Percentiles rank a stretch among this genome's conserved stretches.
These are phyloP conservation scores for Erythrophleum fordii DNA, from an alignment of 306 rosid species.

Conservation along the genomic window DNA sequence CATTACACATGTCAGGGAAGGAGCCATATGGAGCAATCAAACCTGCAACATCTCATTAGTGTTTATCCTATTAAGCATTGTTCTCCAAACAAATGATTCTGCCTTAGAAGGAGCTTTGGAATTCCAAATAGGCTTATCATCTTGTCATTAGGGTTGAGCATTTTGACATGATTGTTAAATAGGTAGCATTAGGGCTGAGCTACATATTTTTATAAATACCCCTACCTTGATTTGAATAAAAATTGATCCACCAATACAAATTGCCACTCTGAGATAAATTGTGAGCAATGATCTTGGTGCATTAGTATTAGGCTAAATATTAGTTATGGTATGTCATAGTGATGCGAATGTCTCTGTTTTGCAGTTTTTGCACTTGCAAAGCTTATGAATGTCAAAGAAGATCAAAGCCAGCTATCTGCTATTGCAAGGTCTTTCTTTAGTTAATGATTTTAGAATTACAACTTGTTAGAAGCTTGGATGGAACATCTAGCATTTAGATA, in stretches of 20 bases:
- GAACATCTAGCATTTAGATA: constrained; percentile 21
- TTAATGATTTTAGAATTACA: constrained; percentile 23
- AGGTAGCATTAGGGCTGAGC: background rate
- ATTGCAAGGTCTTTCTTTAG: constrained; percentile 75
- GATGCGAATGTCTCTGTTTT: constrained; percentile 26
- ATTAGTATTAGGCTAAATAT: constrained; percentile 23
- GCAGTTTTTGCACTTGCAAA: constrained; percentile 92
- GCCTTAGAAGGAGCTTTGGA: background rate
- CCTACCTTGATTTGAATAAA: background rate
- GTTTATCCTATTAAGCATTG: background rate
- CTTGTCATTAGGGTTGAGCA: background rate
- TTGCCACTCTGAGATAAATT: background rate
- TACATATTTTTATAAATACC: background rate
- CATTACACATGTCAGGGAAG: background rate
- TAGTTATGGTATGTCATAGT: constrained; percentile 12
- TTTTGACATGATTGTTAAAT: background rate
- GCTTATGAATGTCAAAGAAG: constrained; percentile 92
- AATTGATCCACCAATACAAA: background rate
- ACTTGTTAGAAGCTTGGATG: constrained; percentile 31
- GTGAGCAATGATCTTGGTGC: background rate
- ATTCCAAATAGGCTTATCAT: background rate
- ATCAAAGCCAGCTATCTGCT: constrained; percentile 91
- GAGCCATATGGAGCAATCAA: background rate
- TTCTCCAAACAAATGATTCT: background rate
- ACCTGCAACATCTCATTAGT: background rate